Evolutionary conservation across 1,284 basidiomycete genomes (phyloP), one percentile per base, ranked within the genome.

Genomic region (Pisolithus thermaeus): DNA sequence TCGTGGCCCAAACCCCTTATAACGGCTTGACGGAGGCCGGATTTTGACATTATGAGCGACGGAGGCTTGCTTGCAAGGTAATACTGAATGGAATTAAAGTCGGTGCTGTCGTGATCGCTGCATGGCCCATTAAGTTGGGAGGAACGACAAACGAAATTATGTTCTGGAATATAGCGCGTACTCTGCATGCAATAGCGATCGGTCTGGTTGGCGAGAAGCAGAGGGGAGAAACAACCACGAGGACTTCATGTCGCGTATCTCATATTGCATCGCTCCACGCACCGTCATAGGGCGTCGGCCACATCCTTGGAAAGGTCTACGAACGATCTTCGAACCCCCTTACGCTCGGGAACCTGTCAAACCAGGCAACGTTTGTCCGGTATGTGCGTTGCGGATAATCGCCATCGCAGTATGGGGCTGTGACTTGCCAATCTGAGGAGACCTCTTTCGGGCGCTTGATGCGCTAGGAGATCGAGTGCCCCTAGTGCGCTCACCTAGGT

Each of bases 241-340:
- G 65, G 64, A 57, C 44, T 65, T 66, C 68, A 66, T 66, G 62
- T 68, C 66, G 66, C 65, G 62, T 66, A 66, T 70, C 67, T 69
- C 35, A 65, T 51, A 55, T 56, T 59, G 53, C 60, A 70, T 70
- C 65, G 62, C 64, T 66, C 65, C 63, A 69, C 63, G 55, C 54
- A 56, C 56, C 23, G 56, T 62, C 48, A 55, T 52, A 63, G 59
- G 56, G 59, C 51, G 54, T 52, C 56, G 49, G 52, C 62, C 61
- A 54, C 54, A 52, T 44, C 49, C 50, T 35, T 60, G 49, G 61
- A 62, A 61, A 65, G 42, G 45, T 64, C 56, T 55, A 47, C 54
- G 52, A 56, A 47, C 61, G 53, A 51, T 46, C 53, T 49, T 60
- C 55, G 16, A 61, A 46, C 36, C 52, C 42, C 27, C 56, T 52